Evolutionary conservation across 2,329 filamentous ascomycete genomes (phyloP).

Genomic region (Fusarium dlaminii): DNA sequence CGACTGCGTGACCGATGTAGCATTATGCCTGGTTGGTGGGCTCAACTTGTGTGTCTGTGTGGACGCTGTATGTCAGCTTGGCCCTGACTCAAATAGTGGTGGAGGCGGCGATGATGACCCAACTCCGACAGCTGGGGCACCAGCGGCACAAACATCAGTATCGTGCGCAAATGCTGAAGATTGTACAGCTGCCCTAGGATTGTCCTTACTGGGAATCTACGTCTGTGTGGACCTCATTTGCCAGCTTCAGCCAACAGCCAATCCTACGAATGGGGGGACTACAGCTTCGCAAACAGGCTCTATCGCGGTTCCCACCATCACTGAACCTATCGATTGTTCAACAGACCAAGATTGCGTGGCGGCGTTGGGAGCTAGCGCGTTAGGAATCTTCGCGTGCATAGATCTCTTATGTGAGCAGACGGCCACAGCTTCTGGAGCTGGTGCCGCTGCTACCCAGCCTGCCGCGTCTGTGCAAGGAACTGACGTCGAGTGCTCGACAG

Average conservation of each 20-base stretch:
- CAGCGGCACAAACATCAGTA: neutral
- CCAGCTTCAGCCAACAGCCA: neutral
- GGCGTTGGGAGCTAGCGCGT: neutral
- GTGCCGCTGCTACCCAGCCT: neutral
- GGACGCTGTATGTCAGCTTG: neutral
- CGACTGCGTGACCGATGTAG: neutral
- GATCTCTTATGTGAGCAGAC: conserved; percentile 5
- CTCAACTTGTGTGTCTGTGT: conserved; percentile 2
- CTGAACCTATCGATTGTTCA: neutral
- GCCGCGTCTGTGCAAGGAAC: neutral
- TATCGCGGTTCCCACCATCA: neutral
- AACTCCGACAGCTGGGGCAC: neutral
- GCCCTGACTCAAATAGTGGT: neutral
- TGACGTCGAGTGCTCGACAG: neutral
- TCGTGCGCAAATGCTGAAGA: neutral
- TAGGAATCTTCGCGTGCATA: neutral
- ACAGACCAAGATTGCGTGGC: conserved; percentile 4
- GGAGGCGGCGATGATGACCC: neutral
- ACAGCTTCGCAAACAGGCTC: neutral
- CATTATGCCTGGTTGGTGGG: neutral
- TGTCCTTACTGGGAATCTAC: conserved; percentile 3
- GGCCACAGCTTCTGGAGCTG: neutral
- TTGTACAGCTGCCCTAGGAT: conserved; percentile 7
- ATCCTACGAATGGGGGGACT: neutral
- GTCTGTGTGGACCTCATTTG: conserved; percentile 12